A percentile compares a stretch with the other conserved stretches of the same genome.
phyloP scores from a whole-genome alignment of 805 yeast genomes.

The Lachancea quebecensis region DNA sequence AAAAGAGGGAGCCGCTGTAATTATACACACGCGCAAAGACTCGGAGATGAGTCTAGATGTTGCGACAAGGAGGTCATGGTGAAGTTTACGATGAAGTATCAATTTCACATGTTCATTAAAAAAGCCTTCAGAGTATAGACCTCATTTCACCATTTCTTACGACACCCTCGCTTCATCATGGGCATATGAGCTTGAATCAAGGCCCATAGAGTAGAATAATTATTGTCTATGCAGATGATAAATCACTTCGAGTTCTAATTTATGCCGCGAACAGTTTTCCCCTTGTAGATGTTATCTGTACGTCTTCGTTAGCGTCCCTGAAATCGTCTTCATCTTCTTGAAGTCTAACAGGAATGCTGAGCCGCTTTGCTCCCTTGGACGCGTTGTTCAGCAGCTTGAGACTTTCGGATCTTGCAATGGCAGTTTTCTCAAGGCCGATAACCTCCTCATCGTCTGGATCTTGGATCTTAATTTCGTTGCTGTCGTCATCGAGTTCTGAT shows the following conservation, averaged over 20 bases:
- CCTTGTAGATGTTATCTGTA: constrained; percentile 20
- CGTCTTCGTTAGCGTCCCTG: constrained; percentile 27
- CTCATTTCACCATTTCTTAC: too few relatives aligned
- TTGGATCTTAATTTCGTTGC: constrained; percentile 19
- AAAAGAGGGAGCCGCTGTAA: too few relatives aligned
- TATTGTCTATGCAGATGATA: not conserved
- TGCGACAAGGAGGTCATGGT: too few relatives aligned
- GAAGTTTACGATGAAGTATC: too few relatives aligned
- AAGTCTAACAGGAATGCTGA: constrained; percentile 5
- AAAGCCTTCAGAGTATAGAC: too few relatives aligned
- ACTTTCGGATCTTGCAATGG: constrained; percentile 27
- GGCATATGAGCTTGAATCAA: too few relatives aligned
- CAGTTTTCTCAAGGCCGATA: constrained; percentile 27
- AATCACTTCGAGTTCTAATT: not conserved
- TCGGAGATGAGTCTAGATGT: too few relatives aligned
- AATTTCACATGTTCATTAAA: too few relatives aligned
- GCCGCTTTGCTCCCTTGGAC: constrained; percentile 13
- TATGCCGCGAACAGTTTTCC: constrained; percentile 23
- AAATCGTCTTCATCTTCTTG: constrained; percentile 21
- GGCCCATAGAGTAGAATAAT: not conserved
- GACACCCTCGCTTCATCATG: too few relatives aligned
- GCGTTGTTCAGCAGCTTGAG: constrained; percentile 12
- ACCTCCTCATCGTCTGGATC: constrained; percentile 33
- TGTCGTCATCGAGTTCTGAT: constrained; percentile 22
- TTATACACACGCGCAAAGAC: too few relatives aligned